Conservation (phyloP, 2,329 filamentous ascomycete genomes). For the Arthrobotrys entomopaga region DNA sequence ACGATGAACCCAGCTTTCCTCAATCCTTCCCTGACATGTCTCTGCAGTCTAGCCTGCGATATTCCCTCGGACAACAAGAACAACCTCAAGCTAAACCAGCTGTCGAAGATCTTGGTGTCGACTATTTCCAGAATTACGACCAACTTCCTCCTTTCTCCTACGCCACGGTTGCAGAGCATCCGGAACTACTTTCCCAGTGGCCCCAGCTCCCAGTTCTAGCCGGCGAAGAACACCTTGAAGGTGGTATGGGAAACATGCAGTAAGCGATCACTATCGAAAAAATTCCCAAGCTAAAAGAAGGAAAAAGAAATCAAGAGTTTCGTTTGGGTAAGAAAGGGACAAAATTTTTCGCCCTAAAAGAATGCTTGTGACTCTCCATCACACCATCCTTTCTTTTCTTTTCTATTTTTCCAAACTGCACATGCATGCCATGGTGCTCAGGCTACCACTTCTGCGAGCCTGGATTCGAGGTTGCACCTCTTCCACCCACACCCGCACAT, state of each 20-base stretch:
- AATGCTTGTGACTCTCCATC: conserved; percentile 34
- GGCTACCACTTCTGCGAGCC: conserved; percentile 39
- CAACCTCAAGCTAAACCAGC: conserved; percentile 40
- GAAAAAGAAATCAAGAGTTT: conserved; percentile 28
- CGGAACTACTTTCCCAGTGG: conserved; percentile 54
- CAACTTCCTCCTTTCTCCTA: conserved; percentile 54
- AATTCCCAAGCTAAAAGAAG: conserved; percentile 17
- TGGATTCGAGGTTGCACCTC: too few species aligned
- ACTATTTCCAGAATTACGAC: conserved; percentile 54
- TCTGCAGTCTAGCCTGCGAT: conserved; percentile 47
- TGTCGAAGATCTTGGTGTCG: conserved; percentile 48
- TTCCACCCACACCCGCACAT: conserved; percentile 27
- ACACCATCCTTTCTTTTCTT: conserved; percentile 21
- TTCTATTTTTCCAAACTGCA: conserved; percentile 16
- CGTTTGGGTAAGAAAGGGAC: conserved; percentile 10
- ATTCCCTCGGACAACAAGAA: conserved; percentile 47
- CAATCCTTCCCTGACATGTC: conserved; percentile 53
- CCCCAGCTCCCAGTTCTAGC: conserved; percentile 53
- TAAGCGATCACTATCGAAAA: conserved; percentile 13
- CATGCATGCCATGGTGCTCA: conserved; percentile 29
- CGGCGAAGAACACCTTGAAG: conserved; percentile 52
- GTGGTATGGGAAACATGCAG: conserved; percentile 44
- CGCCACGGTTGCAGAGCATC: conserved; percentile 54
- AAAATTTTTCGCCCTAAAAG: conserved; percentile 19
- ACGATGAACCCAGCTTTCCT: conserved; percentile 51